Evolutionary conservation across 257 asterid genomes (phyloP).

Genomic region (Ocimum tenuiflorum): DNA sequence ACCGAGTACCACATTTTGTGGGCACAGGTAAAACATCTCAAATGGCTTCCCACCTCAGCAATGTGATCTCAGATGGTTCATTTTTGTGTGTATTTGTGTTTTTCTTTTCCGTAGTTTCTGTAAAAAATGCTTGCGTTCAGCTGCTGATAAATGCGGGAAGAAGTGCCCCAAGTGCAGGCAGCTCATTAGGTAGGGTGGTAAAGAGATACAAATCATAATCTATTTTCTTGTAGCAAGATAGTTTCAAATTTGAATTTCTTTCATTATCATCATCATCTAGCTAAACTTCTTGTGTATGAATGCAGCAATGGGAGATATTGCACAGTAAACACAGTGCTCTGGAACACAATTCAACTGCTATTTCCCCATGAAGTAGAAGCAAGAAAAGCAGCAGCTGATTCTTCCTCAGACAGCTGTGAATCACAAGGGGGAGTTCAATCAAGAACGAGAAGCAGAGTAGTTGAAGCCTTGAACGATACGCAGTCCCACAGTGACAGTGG

Average conservation of each 20-base stretch:
- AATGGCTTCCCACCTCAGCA: background rate
- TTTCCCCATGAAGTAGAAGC: conserved; percentile 85
- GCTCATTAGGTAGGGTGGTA: conserved; percentile 47
- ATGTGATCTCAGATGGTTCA: background rate
- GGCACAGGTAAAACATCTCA: conserved; percentile 68
- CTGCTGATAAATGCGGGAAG: conserved; percentile 95
- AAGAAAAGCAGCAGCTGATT: conserved; percentile 40
- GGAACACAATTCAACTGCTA: conserved; percentile 91
- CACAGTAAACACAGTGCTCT: conserved; percentile 87
- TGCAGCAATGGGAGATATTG: conserved; percentile 74
- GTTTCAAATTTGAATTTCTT: too few relatives aligned
- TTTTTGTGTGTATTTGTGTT: background rate
- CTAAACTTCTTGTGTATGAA: too few relatives aligned
- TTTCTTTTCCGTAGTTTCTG: conserved; percentile 52
- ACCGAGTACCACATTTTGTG: conserved; percentile 97
- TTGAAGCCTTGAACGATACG: conserved; percentile 36
- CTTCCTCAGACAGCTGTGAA: conserved; percentile 16
- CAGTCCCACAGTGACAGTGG: conserved; percentile 28
- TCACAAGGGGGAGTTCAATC: conserved; percentile 4
- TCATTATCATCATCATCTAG: too few relatives aligned
- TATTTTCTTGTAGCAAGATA: too few relatives aligned
- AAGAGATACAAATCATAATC: background rate
- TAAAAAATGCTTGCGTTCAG: conserved; percentile 69
- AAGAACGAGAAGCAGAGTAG: conserved; percentile 23
- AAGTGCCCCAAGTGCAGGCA: conserved; percentile 97